Conservation (phyloP, 2,329 filamentous ascomycete species). For the Cladophialophora exuberans region DNA sequence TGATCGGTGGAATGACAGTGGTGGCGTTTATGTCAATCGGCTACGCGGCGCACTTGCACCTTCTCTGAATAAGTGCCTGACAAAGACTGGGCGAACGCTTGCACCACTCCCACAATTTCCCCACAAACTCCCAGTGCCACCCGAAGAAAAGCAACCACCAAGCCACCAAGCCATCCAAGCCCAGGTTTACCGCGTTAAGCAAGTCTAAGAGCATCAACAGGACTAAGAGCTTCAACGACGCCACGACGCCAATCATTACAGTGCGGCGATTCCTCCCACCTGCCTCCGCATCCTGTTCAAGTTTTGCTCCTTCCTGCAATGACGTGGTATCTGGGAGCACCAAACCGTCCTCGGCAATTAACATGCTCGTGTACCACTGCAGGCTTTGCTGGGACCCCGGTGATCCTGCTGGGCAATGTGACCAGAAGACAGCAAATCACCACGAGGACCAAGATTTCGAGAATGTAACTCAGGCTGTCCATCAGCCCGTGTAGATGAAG, state of each 20-base stretch:
- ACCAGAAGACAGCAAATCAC: conserved; percentile 7
- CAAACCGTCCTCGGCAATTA: not conserved
- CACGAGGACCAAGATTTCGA: conserved; percentile 1
- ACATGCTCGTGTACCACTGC: no score
- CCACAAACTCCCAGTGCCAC: not conserved
- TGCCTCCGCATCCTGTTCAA: conserved; percentile 15
- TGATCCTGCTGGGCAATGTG: conserved; percentile 6
- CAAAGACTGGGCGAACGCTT: no score
- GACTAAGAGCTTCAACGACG: no score
- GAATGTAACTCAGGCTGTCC: conserved; percentile 17
- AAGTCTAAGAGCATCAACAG: conserved; percentile 10
- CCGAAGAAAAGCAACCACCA: not conserved
- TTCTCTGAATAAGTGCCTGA: no score
- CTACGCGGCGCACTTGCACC: no score
- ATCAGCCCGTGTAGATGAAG: not conserved
- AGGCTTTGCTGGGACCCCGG: not conserved
- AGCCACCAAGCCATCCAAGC: conserved; percentile 4
- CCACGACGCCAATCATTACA: not conserved
- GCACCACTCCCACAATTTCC: not conserved
- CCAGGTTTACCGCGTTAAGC: conserved; percentile 11
- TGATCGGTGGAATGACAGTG: conserved; percentile 6
- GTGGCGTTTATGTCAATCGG: no score
- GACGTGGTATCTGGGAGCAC: conserved; percentile 19
- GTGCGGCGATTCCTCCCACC: not conserved
- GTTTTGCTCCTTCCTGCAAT: conserved; percentile 12